phyloP scores from a whole-genome alignment of 805 yeast species.

The Candida oleophila region DNA sequence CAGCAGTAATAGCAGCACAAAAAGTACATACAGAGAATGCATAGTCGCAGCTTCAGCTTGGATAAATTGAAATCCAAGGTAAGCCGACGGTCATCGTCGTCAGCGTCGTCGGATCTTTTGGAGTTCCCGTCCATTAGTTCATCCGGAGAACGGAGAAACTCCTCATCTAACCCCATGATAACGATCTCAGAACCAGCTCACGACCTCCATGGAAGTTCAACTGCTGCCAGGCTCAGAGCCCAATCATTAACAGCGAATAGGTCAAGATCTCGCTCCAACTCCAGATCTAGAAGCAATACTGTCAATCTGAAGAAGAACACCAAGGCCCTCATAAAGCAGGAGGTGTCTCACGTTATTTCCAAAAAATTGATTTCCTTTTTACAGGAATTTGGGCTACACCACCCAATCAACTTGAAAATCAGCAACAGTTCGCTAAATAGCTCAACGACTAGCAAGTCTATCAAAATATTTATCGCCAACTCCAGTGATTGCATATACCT shows the following conservation, averaged over 20 bases:
- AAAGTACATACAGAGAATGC: slow-evolving; percentile 6
- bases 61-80: slow-evolving; percentile 29
- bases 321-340: slow-evolving; percentile 38
- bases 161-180: slow-evolving; percentile 21
- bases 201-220: not conserved
- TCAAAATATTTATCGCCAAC: slow-evolving; percentile 36
- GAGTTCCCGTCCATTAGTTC: slow-evolving; percentile 14
- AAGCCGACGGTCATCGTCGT: slow-evolving; percentile 24
- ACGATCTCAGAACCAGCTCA: slow-evolving; percentile 16
- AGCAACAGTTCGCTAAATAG: slow-evolving; percentile 13
- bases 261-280: slow-evolving; percentile 7
- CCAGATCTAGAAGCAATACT: slow-evolving; percentile 15
- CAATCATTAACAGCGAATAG: slow-evolving; percentile 13
- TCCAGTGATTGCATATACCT: slow-evolving; percentile 39
- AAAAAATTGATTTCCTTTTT: slow-evolving; percentile 30
- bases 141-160: slow-evolving; percentile 16
- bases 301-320: slow-evolving; percentile 24
- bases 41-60: slow-evolving; percentile 15
- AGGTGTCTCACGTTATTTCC: slow-evolving; percentile 34
- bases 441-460: slow-evolving; percentile 25
- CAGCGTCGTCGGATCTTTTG: slow-evolving; percentile 16
- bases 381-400: slow-evolving; percentile 38
- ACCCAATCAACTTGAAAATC: slow-evolving; percentile 34
- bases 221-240: slow-evolving; percentile 9
- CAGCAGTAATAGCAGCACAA: not conserved